phyloP scores from a whole-genome alignment of 768 basidiomycete species.

The Daedaleopsis sinensis region DNA sequence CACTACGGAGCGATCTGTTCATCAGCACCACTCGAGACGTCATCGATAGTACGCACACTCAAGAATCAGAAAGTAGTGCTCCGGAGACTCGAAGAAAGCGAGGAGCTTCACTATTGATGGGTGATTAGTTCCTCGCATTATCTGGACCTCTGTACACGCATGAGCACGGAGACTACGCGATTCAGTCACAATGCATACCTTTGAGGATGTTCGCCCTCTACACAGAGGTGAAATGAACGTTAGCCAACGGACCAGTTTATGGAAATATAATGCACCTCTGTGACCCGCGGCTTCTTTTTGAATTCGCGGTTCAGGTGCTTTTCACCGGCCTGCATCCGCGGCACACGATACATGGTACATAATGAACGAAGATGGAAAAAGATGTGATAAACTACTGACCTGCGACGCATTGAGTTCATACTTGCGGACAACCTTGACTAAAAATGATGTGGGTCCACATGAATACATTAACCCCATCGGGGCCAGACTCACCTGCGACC shows the following conservation, averaged over 20 bases:
- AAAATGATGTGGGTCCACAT: neutral
- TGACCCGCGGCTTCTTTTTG: constrained; percentile 96
- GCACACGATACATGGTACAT: constrained; percentile 24
- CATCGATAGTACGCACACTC: constrained; percentile 63
- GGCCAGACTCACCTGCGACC: constrained; percentile 67
- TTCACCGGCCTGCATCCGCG: constrained; percentile 71
- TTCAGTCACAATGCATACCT: constrained; percentile 46
- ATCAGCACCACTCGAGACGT: neutral
- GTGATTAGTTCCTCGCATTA: constrained; percentile 95
- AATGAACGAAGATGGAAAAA: constrained; percentile 24
- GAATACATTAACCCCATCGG: constrained; percentile 17
- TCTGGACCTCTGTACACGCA: constrained; percentile 82
- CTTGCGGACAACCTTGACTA: constrained; percentile 95
- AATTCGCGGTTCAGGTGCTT: constrained; percentile 93
- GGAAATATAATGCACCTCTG: constrained; percentile 72
- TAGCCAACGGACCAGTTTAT: constrained; percentile 25
- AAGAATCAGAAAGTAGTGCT: constrained; percentile 93
- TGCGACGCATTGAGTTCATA: constrained; percentile 89
- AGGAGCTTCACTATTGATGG: constrained; percentile 91
- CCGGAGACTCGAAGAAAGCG: constrained; percentile 89
- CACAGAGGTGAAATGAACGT: constrained; percentile 22
- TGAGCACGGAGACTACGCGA: neutral
- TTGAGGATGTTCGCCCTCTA: constrained; percentile 98
- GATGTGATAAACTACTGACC: constrained; percentile 56
- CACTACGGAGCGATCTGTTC: constrained; percentile 49